A percentile compares a stretch with the other conserved stretches of the same genome.
Conservation (phyloP, 2,329 filamentous ascomycete species). For the Epichloe sp. region DNA sequence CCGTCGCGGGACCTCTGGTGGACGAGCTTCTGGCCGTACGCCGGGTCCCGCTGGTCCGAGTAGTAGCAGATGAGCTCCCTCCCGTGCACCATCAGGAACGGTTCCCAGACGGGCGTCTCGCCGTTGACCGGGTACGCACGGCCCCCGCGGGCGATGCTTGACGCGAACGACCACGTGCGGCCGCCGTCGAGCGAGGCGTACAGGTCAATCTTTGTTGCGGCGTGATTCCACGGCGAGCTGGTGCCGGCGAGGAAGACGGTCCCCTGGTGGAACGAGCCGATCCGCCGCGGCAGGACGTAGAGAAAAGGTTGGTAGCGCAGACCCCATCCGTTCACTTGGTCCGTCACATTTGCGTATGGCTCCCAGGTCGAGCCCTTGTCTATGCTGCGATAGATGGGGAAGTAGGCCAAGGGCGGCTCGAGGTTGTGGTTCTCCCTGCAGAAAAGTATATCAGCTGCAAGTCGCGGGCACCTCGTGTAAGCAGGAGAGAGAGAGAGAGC, state of each 20-base stretch:
- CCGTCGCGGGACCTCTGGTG: background rate
- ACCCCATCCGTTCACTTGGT: background rate
- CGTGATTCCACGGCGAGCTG: background rate
- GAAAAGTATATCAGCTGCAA: background rate
- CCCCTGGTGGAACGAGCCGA: background rate
- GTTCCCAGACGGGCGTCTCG: background rate
- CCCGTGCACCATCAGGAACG: background rate
- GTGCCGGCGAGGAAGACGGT: background rate
- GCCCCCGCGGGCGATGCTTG: background rate
- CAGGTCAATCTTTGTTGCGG: background rate
- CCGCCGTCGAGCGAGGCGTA: background rate
- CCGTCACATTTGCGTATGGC: background rate
- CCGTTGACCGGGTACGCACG: background rate
- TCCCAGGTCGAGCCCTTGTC: background rate
- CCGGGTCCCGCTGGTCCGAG: background rate
- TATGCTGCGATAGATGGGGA: background rate
- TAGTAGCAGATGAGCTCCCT: background rate
- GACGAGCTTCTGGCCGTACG: background rate
- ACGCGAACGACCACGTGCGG: background rate
- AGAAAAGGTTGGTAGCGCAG: background rate
- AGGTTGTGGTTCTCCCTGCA: background rate
- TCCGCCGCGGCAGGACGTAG: background rate
- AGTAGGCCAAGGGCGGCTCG: background rate
- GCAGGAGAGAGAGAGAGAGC: too few relatives aligned
- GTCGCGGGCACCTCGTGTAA: too few relatives aligned